phyloP scores from a whole-genome alignment of 2,329 filamentous ascomycete species.

The Fusarium tupiense region DNA sequence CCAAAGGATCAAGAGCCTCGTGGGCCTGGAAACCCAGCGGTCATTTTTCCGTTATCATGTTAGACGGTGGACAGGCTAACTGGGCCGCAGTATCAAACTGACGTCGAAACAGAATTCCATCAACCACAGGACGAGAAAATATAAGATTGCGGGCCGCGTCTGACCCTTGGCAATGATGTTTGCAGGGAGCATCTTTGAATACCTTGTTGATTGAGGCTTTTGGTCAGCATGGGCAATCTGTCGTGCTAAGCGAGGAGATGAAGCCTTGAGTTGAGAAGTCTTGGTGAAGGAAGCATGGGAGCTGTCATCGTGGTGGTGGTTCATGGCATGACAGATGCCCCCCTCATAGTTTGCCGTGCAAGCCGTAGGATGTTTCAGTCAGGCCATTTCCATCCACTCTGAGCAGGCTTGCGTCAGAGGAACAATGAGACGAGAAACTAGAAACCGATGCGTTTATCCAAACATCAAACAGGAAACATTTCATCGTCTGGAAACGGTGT shows the following conservation, averaged over 20 bases:
- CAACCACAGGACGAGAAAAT: conserved; percentile 41
- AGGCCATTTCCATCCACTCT: conserved; percentile 22
- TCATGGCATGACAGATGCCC: conserved; percentile 15
- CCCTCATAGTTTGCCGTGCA: conserved; percentile 12
- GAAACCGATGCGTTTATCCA: conserved; percentile 7
- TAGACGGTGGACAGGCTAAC: conserved; percentile 9
- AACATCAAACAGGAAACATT: conserved; percentile 33
- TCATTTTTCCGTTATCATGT: conserved; percentile 24
- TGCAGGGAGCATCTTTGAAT: conserved; percentile 16
- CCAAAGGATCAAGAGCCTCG: conserved; percentile 12
- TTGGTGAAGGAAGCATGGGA: conserved; percentile 6
- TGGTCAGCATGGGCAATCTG: conserved; percentile 21
- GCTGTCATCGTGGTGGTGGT: conserved; percentile 10
- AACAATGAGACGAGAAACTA: conserved; percentile 13
- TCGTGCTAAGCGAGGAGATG: conserved; percentile 9
- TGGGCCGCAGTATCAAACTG: conserved; percentile 25
- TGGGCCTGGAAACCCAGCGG: conserved; percentile 10
- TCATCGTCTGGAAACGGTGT: conserved; percentile 9
- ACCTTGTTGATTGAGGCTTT: conserved; percentile 8
- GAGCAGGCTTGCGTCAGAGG: conserved; percentile 26
- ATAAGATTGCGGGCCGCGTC: conserved; percentile 36
- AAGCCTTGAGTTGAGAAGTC: background rate
- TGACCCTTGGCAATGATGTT: conserved; percentile 32
- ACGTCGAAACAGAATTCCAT: conserved; percentile 42
- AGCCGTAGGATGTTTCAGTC: conserved; percentile 33